Percentiles rank a stretch among this genome's conserved stretches.
These are phyloP conservation scores for Trametes cubensis DNA, from an alignment of 768 basidiomycete species.

Conservation along the genomic window DNA sequence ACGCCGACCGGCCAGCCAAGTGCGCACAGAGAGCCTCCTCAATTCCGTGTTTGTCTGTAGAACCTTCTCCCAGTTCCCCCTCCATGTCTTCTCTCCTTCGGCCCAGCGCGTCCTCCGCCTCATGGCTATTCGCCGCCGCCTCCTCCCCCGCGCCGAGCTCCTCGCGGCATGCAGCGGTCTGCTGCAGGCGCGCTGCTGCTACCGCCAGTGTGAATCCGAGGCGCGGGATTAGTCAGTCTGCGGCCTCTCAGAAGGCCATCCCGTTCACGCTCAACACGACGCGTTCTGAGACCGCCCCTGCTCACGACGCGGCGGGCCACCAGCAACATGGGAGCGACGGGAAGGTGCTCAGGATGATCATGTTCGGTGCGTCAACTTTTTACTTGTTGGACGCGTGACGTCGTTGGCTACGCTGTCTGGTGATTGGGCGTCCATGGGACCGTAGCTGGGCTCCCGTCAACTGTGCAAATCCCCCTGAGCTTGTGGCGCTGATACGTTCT, in stretches of 20 bases:
- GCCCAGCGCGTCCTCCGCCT: background rate
- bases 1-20: background rate
- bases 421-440: background rate
- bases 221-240: constrained; percentile 34
- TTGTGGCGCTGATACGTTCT: background rate
- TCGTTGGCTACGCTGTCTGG: too few relatives aligned
- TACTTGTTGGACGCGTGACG: background rate
- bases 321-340: background rate
- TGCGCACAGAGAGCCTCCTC: background rate
- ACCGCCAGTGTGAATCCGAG: background rate
- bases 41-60: constrained; percentile 12
- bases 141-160: background rate
- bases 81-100: constrained; percentile 15
- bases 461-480: background rate
- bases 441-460: background rate
- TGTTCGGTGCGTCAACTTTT: constrained; percentile 50
- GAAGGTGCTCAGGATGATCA: constrained; percentile 59
- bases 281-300: constrained; percentile 34
- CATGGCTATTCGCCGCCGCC: constrained; percentile 8
- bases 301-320: background rate
- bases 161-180: background rate
- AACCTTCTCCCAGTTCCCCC: constrained; percentile 8
- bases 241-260: constrained; percentile 43
- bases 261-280: constrained; percentile 49
- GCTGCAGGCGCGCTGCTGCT: background rate